Evolutionary conservation across 2,329 filamentous ascomycete species (phyloP), one percentile per base, ranked within the genome.

Genomic region (Verticillium nubilum): DNA sequence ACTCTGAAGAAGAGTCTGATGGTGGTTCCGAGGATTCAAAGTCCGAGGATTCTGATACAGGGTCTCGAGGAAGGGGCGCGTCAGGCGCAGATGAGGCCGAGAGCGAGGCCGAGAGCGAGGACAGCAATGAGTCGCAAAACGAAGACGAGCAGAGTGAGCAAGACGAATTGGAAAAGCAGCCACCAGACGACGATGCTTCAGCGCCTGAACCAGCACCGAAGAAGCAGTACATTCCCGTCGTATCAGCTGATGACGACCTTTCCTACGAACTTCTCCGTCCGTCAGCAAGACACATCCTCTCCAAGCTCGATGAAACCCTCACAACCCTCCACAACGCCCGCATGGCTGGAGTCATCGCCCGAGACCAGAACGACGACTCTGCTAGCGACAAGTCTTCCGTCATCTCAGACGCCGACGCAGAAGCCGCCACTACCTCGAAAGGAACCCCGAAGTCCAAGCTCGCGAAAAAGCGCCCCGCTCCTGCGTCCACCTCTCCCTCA

Each of bases 211-310:
- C 29, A 27, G 17, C 54, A n/a, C 7, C 26, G 19, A 68, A 65
- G 56, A 70, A 50, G 23, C 35, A 33, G 0, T 75, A 77, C 33
- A 71, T 73, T 12, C 85, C 89, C 0, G 77, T 81, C 2, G 73
- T 91, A 5, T 82, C 89, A 7, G 81, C 85, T 1, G 88, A 96
- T 66, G 92, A 96, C 64, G 86, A 89, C 1, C 70, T 79, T 54
- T 90, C 91, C 0, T 77, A 81, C 60, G 70, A 73, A 1, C 76
- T 96, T 5, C 76, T 97, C 17, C 80, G 81, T 0, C 91, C 92
- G 0, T 81, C 85, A 0, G 81, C 90, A 12, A 80, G 87, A n/a
- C 87, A 91, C 64, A 82, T 93, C 17, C 78, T 97, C 9, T 74
- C 79, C 1, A 84, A 86, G 35, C 70, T 97, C 1, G 91, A 97